Percentiles rank a stretch among this genome's conserved stretches.
Evolutionary conservation across 495 filamentous ascomycete genomes (phyloP).

Genomic region (Geoglossum glabrum): DNA sequence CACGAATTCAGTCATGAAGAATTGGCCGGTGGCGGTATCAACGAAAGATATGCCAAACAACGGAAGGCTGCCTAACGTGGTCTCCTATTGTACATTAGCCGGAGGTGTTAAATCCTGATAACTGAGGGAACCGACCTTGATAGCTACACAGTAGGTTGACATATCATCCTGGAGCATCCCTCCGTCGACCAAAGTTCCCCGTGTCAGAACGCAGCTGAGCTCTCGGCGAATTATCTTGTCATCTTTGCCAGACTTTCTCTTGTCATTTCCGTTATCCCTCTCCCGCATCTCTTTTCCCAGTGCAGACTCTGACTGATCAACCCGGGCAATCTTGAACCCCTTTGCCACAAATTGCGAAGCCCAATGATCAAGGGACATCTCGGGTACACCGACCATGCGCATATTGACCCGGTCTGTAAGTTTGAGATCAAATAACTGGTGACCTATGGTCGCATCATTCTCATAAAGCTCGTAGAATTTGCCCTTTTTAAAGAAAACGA

Average conservation of each 20-base stretch:
- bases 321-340: constrained; percentile 86
- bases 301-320: constrained; percentile 90
- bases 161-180: constrained; percentile 97
- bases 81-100: constrained; percentile 26
- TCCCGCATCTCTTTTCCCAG: constrained; percentile 97
- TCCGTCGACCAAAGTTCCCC: constrained; percentile 82
- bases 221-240: constrained; percentile 90
- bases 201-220: constrained; percentile 73
- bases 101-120: neutral
- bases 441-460: constrained; percentile 91
- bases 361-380: constrained; percentile 80
- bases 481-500: constrained; percentile 99
- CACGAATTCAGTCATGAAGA: constrained; percentile 74
- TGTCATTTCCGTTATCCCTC: constrained; percentile 36
- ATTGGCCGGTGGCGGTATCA: constrained; percentile 89
- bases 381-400: constrained; percentile 92
- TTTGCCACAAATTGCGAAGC: constrained; percentile 87
- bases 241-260: constrained; percentile 37
- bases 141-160: constrained; percentile 88
- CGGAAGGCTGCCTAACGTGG: constrained; percentile 50
- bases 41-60: constrained; percentile 87
- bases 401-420: constrained; percentile 97
- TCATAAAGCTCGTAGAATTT: constrained; percentile 99
- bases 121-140: constrained; percentile 32
- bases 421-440: constrained; percentile 94